Base-by-base conservation (phyloP, 2,329 filamentous ascomycete species). In the Fusarium domesticum region DNA sequence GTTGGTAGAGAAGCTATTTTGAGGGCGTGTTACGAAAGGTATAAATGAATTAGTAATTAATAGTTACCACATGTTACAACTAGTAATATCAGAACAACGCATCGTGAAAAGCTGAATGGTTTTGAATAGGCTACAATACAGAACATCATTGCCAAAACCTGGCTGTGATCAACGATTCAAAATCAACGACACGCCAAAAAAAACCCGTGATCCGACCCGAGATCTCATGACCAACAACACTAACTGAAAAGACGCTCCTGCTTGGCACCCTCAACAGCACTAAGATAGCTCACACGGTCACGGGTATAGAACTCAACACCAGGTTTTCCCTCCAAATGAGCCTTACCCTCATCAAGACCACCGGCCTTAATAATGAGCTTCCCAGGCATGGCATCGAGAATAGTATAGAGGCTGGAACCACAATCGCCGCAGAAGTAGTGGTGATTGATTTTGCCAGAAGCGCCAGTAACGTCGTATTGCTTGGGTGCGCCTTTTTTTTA, bases 401-500 rank as follows among this genome's bases (percentile, higher is more conserved):
- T 67, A 8, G 73, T 77, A 57, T 74, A 79, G 18, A 80, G 52
- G 40, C 70, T 66, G 2, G 70, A 75, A 15, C 77, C 77, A 53
- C 77, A 80, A 47, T 58, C 72, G 14, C 61, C 50, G 57, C 77
- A 80, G 67, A 80, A 80, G 64, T 70, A 78, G 56, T 78, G 76
- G 51, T 71, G 73, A 63, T 80, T 80, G 48, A 71, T 64, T 57
- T 79, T 80, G 20, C 77, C 77, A 0, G 72, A 75, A 28, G 59
- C 69, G 4, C 76, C 77, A 0, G 56, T 64, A 14, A 63, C 60
- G 48, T 78, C 74, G 56, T 70, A 80, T 20, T 66, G 54, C 49
- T 71, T 75, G 12, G 74, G 72, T 5, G 62, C 65, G 25, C 76
- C 73, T 74, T 10, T 6, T n/a, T n/a, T n/a, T n/a, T n/a, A n/a